Conservation (phyloP, 2,329 filamentous ascomycete species). For the Cyphellophora attinorum region DNA sequence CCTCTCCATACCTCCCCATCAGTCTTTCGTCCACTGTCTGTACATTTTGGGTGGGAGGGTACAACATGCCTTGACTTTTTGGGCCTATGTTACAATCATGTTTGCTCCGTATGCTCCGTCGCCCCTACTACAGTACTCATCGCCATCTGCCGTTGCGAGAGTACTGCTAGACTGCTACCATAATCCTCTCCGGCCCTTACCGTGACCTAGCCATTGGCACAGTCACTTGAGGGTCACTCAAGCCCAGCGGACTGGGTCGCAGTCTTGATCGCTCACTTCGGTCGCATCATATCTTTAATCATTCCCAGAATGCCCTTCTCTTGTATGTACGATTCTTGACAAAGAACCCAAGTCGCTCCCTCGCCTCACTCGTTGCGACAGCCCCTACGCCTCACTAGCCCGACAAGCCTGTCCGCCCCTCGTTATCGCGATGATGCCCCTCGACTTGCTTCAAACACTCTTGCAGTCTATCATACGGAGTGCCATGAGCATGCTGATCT, state of each 20-base stretch:
- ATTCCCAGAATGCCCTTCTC: background rate
- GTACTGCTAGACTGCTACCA: too few relatives aligned
- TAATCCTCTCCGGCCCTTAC: background rate
- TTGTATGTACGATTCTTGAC: conserved; percentile 1
- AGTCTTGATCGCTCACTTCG: too few relatives aligned
- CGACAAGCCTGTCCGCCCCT: background rate
- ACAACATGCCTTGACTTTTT: background rate
- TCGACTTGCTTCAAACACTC: conserved; percentile 6
- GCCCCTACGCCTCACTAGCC: background rate
- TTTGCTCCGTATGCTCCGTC: background rate
- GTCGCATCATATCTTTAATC: too few relatives aligned
- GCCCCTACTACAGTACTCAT: too few relatives aligned
- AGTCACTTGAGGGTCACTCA: background rate
- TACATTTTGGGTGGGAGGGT: too few relatives aligned
- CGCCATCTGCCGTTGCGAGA: too few relatives aligned
- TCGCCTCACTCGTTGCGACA: background rate
- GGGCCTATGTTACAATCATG: conserved; percentile 3
- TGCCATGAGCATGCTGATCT: conserved; percentile 1
- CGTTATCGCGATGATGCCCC: conserved; percentile 5
- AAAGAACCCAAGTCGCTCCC: background rate
- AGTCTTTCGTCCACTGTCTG: too few relatives aligned
- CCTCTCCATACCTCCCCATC: too few relatives aligned
- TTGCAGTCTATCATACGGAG: conserved; percentile 1
- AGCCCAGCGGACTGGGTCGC: too few relatives aligned
- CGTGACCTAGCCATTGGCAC: background rate